Evolutionary conservation across 2,329 filamentous ascomycete genomes (phyloP), one percentile per base, ranked within the genome.

Genomic region (Pseudonectria buxi): DNA sequence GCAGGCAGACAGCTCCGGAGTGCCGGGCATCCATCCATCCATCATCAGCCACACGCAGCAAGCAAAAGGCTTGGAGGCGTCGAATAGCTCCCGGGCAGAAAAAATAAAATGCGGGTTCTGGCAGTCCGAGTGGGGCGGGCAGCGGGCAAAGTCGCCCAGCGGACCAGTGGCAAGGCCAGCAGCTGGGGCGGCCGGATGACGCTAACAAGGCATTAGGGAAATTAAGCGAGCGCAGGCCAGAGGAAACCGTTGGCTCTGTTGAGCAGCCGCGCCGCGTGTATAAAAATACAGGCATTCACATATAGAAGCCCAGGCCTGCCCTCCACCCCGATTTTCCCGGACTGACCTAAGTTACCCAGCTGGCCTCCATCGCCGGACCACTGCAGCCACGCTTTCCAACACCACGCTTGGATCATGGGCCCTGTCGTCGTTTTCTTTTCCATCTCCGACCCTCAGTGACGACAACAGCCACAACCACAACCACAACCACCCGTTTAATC

Each of bases 251-350:
- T 60, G 57, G 57, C 49, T 45, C 49, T 46, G 44, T 44, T 49
- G 37, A 30, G 41, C 36, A 43, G 42, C 47, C 45, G 51, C 47
- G 51, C 45, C 52, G 51, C 61, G 59, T 63, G 62, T 65, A 65
- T 65, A 65, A 65, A 65, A 65, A 61, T 64, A 61, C 58, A 64
- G 53, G 57, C 53, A 57, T 54, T 58, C 57, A 61, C 61, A 62
- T 63, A 65, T 64, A 63, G 59, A 63, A 62, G 59, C 57, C 56
- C 58, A 41, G 56, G 58, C 61, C 57, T 62, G 61, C 62, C 62
- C 61, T 63, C 62, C 62, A 61, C 60, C 57, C 57, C 55, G 48
- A 56, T 61, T 62, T 57, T 56, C 50, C 56, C 57, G 18, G 18
- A 22, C 18, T 22, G 18, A 22, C 18, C 18, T 22, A 9, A 22